Evolutionary conservation across 106 monocot genomes (phyloP), one percentile per base, ranked within the genome.

Genomic region (Allium sativum): DNA sequence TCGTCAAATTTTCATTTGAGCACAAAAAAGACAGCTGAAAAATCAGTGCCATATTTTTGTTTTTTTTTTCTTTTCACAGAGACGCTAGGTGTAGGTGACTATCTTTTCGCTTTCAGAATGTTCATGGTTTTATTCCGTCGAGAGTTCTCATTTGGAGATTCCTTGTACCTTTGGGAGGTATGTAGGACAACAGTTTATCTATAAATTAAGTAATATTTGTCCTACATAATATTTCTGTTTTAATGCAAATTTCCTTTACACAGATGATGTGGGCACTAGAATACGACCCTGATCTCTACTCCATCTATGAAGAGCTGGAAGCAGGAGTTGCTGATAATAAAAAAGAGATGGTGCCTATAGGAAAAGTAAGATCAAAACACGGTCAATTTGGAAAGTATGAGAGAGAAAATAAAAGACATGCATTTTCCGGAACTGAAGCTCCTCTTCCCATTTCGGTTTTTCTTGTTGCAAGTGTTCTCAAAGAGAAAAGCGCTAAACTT

Each of bases 261-360:
- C 84, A 89, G 93, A 93, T 93, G 89, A 93, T 93, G 93, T 93
- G 93, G 93, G 93, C 89, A 73, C 67, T 93, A 51, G 93, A 93
- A 67, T 93, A 89, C 52, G 80, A 89, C 46, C 93, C 93, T 54
- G 82, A 86, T 21, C 20, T 78, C 40, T 93, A 76, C 72, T 65
- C 70, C 58, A 41, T 79, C 58, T 84, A 92, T 71, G 85, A 93
- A 76, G 89, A 85, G 7, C 71, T 70, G 66, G 62, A 62, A 12
- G 19, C 21, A 20, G 72, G 74, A 20, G 10, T 48, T 61, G 40
- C 57, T 22, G 68, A 45, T 55, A 82, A 77, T 5, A 88, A 75
- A 64, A 77, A 43, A 19, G 74, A 84, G 0, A 31, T 31, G 31
- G 85, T 65, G 53, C 71, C 93, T 18, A 93, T 76, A 69, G 82